Conservation (phyloP, 495 filamentous ascomycete genomes). For the Podospora pseudocomata region DNA sequence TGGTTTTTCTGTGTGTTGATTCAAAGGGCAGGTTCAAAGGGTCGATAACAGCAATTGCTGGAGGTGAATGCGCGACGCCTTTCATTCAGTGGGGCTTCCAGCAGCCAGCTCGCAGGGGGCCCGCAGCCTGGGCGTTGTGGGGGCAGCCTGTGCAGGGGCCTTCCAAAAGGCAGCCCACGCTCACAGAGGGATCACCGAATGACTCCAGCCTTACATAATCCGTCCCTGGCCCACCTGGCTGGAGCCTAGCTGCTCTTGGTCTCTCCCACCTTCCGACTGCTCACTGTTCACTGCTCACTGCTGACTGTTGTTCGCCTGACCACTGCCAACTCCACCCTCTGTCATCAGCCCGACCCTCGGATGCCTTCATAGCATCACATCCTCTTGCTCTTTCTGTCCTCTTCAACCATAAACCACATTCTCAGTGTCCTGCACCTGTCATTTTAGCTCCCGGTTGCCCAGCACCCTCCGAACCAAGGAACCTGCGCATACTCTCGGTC, state of each 20-base stretch:
- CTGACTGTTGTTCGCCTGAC: slow-evolving; percentile 3
- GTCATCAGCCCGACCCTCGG: slow-evolving; percentile 11
- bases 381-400: not conserved
- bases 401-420: not conserved
- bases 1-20: not conserved
- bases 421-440: not conserved
- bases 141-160: not conserved
- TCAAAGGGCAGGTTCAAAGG: not conserved
- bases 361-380: not conserved
- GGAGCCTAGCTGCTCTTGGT: slow-evolving; percentile 9
- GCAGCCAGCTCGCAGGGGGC: too few species aligned
- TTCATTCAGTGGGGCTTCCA: not conserved
- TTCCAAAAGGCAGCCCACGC: not conserved
- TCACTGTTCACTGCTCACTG: not conserved
- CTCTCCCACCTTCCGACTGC: not conserved
- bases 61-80: not conserved
- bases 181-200: slow-evolving; percentile 12
- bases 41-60: not conserved
- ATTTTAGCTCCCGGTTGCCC: not conserved
- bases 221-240: slow-evolving; percentile 7
- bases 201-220: slow-evolving; percentile 28
- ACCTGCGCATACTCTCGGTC: not conserved
- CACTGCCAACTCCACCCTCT: slow-evolving; percentile 15
- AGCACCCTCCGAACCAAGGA: not conserved
- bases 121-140: slow-evolving; percentile 10